Base-by-base conservation (phyloP, 2,329 filamentous ascomycete genomes). In the Fusarium zealandicum region DNA sequence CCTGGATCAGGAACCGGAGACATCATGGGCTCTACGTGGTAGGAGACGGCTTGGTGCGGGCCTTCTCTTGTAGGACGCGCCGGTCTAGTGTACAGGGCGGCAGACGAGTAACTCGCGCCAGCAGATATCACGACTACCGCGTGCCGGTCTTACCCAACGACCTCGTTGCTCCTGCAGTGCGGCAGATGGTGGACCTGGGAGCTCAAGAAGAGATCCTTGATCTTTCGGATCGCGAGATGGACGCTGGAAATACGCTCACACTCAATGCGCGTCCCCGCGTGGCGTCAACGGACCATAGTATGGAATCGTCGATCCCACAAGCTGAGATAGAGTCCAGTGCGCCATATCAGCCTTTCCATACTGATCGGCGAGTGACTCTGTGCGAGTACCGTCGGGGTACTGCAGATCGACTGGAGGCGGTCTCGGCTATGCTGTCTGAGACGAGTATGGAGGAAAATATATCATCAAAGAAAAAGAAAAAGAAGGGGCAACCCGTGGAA, bases 291-390 rank as follows among this genome's bases (percentile, higher is more conserved):
- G 78, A 75, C 66, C 75, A 72, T 67, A 77, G 73, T 49, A 82
- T 78, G 71, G 89, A 78, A 73, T 90, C 76, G 71, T 89, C 77
- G 70, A 93, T 84, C 51, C 85, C 86, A 1, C 84, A 88, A 61
- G 92, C 91, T 6, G 93, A 97, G 77, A 96, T 96, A 61, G 95
- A 99, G 70, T 96, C 93, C 2, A 97, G 93, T 69, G 90, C 93
- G 5, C 92, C 93, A 2, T 98, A 96, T 67, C 93, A 96, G 68
- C 93, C 95, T 1, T 97, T 98, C 77, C 93, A 98, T 71, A 95
- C 93, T 0, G 93, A 98, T 69, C 84, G 86, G 48, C 86, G 93
- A 3, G 90, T 98, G 37, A 85, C 82, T n/a, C 79, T 97, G 22
- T 90, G 87, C 63, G 82, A 92, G 35, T 90, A 88, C 69, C 74